Percentiles rank a stretch among this genome's conserved stretches.
Conservation (phyloP, 345 rosid species). For the Gossypium turneri region DNA sequence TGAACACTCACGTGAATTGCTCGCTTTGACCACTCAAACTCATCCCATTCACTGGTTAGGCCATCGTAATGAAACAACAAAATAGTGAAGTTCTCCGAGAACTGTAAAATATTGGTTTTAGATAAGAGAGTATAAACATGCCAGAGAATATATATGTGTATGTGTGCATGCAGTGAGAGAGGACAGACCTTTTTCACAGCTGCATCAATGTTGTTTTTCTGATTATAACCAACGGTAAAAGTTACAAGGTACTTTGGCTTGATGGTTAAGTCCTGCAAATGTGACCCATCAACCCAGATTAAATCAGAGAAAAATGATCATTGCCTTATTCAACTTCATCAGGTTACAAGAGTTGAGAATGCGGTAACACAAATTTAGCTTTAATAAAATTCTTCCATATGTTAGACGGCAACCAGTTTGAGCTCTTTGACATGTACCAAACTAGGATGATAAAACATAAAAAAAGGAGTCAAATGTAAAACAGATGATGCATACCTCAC, state of each 20-base stretch:
- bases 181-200: slow-evolving; percentile 70
- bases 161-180: background rate
- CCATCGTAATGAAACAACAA: slow-evolving; percentile 93
- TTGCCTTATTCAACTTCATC: background rate
- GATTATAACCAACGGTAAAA: slow-evolving; percentile 84
- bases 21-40: slow-evolving; percentile 89
- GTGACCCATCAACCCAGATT: slow-evolving; percentile 22
- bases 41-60: slow-evolving; percentile 77
- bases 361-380: background rate
- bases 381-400: background rate
- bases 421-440: background rate
- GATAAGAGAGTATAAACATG: background rate
- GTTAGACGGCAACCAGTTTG: background rate
- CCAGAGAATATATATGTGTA: background rate
- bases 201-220: slow-evolving; percentile 69
- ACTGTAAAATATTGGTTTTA: slow-evolving; percentile 39
- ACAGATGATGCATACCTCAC: slow-evolving; percentile 48
- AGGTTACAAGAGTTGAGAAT: background rate
- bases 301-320: slow-evolving; percentile 14
- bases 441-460: background rate
- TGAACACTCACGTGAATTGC: slow-evolving; percentile 81
- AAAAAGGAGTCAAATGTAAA: background rate
- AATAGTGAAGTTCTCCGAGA: slow-evolving; percentile 86
- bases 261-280: slow-evolving; percentile 65
- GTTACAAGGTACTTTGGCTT: slow-evolving; percentile 76